Percentiles rank a stretch among this genome's conserved stretches.
Evolutionary conservation across 2,329 filamentous ascomycete species (phyloP).

Genomic region (Xylariaceae sp.): DNA sequence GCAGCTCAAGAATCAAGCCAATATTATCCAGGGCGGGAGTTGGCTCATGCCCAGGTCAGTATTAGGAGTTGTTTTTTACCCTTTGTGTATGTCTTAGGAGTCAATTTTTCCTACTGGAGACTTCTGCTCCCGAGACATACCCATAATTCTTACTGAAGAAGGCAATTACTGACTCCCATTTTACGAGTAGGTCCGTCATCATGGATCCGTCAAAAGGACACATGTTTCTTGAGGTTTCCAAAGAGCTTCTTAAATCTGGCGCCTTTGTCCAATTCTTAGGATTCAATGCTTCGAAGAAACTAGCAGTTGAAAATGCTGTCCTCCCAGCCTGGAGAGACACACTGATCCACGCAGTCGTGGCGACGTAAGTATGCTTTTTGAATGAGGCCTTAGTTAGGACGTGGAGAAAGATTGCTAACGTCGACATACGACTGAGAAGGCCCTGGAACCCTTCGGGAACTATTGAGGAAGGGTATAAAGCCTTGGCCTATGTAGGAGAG

Average conservation of each 20-base stretch:
- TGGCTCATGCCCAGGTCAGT: conserved; percentile 8
- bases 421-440: conserved; percentile 19
- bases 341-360: conserved; percentile 38
- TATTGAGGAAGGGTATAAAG: conserved; percentile 33
- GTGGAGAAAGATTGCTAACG: not conserved
- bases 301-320: conserved; percentile 38
- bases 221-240: conserved; percentile 14
- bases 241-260: conserved; percentile 39
- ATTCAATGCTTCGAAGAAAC: conserved; percentile 33
- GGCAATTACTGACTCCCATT: too few species aligned
- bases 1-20: conserved; percentile 7
- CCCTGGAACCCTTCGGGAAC: conserved; percentile 38
- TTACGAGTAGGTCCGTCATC: conserved; percentile 1
- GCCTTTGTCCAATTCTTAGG: conserved; percentile 38
- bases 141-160: too few species aligned
- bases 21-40: conserved; percentile 5
- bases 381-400: too few species aligned
- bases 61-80: too few species aligned
- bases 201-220: not conserved
- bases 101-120: too few species aligned
- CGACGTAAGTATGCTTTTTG: conserved; percentile 7
- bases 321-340: conserved; percentile 44
- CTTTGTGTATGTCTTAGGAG: too few species aligned
- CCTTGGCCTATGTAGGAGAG: conserved; percentile 37
- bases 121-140: too few species aligned